Evolutionary conservation across 208 protist genomes (phyloP).

Genomic region (Tritrichomonas foetus): DNA sequence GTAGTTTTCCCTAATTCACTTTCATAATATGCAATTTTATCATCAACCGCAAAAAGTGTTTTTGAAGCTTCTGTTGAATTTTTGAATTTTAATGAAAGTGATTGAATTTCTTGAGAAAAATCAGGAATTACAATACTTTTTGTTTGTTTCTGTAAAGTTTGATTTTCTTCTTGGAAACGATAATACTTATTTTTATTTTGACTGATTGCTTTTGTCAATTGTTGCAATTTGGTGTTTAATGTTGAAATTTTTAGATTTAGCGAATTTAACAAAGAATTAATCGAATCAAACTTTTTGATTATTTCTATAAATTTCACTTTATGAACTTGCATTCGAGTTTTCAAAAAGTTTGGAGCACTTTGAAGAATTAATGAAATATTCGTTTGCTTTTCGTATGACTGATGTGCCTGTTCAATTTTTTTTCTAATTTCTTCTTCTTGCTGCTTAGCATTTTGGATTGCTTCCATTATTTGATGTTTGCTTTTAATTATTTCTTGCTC

Average conservation of each 20-base stretch:
- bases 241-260: not conserved
- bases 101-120: not conserved
- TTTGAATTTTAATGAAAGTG: not conserved
- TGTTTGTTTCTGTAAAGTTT: not conserved
- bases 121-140: not conserved
- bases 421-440: not conserved
- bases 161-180: not conserved
- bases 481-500: not conserved
- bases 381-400: too few species aligned
- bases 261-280: not conserved
- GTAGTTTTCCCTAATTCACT: not conserved
- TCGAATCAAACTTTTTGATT: too few species aligned
- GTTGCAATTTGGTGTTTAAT: not conserved
- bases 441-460: not conserved
- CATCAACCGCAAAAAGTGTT: not conserved
- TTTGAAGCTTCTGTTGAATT: not conserved
- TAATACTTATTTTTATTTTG: not conserved
- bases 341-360: too few species aligned
- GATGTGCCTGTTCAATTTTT: too few species aligned
- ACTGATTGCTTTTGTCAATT: not conserved
- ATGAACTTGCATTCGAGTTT: too few species aligned
- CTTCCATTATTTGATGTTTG: not conserved
- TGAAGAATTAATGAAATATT: too few species aligned
- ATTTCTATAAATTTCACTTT: too few species aligned
- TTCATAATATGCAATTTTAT: not conserved